phyloP scores from a whole-genome alignment of 129 eudicot genomes.

The Apium graveolens region DNA sequence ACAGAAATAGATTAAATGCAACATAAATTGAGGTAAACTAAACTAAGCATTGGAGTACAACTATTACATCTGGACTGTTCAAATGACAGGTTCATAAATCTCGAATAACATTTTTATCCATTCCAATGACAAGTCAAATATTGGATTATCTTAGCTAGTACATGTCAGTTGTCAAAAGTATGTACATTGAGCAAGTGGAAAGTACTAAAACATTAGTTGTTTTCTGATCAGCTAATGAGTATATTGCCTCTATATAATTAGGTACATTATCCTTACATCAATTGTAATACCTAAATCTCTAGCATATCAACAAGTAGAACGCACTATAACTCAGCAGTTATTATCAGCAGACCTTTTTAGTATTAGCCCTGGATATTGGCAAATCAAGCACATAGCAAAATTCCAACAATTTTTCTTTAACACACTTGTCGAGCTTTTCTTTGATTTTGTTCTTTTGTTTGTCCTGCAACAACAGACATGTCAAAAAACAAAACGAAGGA shows the following conservation, averaged over 20 bases:
- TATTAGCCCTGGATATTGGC: conserved; percentile 48
- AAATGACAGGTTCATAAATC: not conserved
- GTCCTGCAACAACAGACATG: conserved; percentile 40
- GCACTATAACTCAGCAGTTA: not conserved
- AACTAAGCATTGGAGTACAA: not conserved
- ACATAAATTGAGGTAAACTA: not conserved
- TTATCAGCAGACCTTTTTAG: conserved; percentile 59
- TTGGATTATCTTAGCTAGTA: not conserved
- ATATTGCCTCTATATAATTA: not conserved
- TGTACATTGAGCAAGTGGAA: not conserved
- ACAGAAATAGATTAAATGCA: not conserved
- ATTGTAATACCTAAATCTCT: not conserved
- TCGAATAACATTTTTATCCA: not conserved
- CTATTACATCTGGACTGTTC: not conserved
- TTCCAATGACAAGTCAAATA: not conserved
- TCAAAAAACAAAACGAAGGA: not conserved
- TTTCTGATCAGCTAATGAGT: not conserved
- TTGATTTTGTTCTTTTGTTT: conserved; percentile 73
- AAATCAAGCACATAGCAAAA: conserved; percentile 80
- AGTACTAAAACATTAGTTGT: not conserved
- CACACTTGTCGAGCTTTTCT: conserved; percentile 82
- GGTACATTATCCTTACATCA: not conserved
- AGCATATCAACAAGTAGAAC: not conserved
- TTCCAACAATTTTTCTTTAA: conserved; percentile 76
- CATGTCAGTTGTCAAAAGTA: not conserved